Evolutionary conservation across 2,329 filamentous ascomycete genomes (phyloP), one percentile per base, ranked within the genome.

Genomic region (Colletotrichum falcatum): DNA sequence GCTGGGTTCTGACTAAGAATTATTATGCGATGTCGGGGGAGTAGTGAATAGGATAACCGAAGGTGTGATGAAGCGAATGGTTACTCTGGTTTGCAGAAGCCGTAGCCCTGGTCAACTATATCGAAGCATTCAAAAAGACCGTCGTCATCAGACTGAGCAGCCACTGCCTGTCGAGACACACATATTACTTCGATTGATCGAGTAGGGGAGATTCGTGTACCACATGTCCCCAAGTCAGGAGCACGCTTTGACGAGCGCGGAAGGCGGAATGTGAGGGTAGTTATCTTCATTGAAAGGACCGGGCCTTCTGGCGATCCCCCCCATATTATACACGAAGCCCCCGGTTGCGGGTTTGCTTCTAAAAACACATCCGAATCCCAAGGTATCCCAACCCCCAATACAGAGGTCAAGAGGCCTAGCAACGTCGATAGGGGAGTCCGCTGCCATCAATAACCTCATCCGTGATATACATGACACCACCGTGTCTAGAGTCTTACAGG

Each of bases 251-350:
- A 59, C 2, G 18, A 23, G 16, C 23, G 35, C 16, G 23, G 9
- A 28, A 62, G 30, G 26, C 9, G 23, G 7, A 37, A 44, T 30
- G 48, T 26, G 60, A 62, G 60, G 35, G 35, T 62, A 30, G 60
- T 62, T 53, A 23, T 62, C 26, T 53, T 54, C 23, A 42, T 62
- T 54, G 48, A 54, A 23, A 54, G 48, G 37, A 54, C 48, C 49
- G 48, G 37, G 44, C 48, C 49, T 44, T 28, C 1, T 39, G 30
- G 8, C 11, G 37, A 37, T 30, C 48, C 60, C 12, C 23, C 49
- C 37, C 48, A 30, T 62, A 62, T 54, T 54, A 44, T 62, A 62
- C 60, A 62, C 60, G 60, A 62, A 62, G 60, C 48, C 5, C 48
- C 60, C 48, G 48, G 20, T 33, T 39, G 6, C 37, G 26, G 48